Evolutionary conservation across 305 asterid species (phyloP).

Genomic region (Fraxinus dipetala): DNA sequence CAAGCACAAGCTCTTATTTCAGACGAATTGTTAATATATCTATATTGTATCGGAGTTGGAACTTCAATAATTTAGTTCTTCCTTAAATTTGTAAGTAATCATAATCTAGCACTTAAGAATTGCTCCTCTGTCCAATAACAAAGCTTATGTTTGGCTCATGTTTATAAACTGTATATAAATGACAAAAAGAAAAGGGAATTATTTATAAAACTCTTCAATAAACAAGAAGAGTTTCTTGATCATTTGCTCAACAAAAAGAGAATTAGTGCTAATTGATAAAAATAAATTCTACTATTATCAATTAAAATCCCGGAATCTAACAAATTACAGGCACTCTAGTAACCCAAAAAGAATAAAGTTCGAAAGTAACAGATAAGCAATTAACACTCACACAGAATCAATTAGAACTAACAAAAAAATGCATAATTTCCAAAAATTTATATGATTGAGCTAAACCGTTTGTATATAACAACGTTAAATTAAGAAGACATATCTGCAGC

Average conservation of each 20-base stretch:
- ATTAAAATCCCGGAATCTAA: background rate
- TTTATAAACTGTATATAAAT: background rate
- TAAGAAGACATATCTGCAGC: constrained; percentile 25
- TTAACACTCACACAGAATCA: background rate
- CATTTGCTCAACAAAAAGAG: constrained; percentile 3
- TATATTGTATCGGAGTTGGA: background rate
- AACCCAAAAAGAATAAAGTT: background rate
- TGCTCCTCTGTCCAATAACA: background rate
- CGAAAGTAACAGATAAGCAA: background rate
- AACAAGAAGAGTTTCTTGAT: constrained; percentile 4
- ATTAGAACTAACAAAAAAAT: constrained; percentile 2
- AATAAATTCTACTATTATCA: background rate
- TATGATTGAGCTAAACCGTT: constrained; percentile 3
- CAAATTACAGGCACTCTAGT: background rate
- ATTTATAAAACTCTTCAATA: background rate
- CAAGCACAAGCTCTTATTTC: background rate
- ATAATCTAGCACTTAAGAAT: background rate
- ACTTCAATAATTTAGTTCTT: background rate
- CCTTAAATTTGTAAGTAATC: background rate
- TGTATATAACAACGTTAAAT: constrained; percentile 10
- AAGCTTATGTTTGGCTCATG: background rate
- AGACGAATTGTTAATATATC: background rate
- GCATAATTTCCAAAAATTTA: background rate
- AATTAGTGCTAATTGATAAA: background rate
- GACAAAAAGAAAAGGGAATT: background rate